phyloP scores from a whole-genome alignment of 257 asterid genomes.

The Solanum lycopersicoides region DNA sequence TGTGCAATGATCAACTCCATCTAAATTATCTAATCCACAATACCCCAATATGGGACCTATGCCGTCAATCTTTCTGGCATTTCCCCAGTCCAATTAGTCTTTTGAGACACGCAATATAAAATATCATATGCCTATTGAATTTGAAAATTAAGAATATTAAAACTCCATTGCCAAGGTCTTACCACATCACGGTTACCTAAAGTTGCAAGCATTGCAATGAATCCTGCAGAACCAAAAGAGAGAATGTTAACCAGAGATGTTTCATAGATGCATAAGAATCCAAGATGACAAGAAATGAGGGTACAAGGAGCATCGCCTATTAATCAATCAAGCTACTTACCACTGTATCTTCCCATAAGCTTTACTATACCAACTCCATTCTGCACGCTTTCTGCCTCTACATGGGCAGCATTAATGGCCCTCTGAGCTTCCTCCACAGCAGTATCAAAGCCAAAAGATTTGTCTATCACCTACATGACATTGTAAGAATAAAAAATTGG shows the following conservation, averaged over 20 bases:
- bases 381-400: slow-evolving; percentile 84
- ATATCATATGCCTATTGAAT: neutral
- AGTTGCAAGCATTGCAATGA: slow-evolving; percentile 94
- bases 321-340: slow-evolving; percentile 22
- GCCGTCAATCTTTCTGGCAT: neutral
- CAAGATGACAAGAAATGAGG: slow-evolving; percentile 1
- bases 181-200: slow-evolving; percentile 97
- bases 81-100: neutral
- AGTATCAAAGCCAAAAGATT: slow-evolving; percentile 95
- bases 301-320: neutral
- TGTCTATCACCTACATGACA: slow-evolving; percentile 70
- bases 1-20: neutral
- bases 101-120: neutral
- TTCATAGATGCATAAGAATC: neutral
- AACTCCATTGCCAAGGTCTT: slow-evolving; percentile 6
- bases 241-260: neutral
- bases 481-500: neutral
- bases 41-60: neutral
- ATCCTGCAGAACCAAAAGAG: slow-evolving; percentile 40
- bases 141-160: neutral
- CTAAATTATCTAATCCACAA: neutral
- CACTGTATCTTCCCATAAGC: slow-evolving; percentile 97
- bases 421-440: slow-evolving; percentile 98
- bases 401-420: slow-evolving; percentile 97
- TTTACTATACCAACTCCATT: slow-evolving; percentile 94